Percentiles rank a stretch among this genome's conserved stretches.
These are phyloP conservation scores for Aspergillus tubingensis DNA, from an alignment of 2,329 filamentous ascomycete genomes.

Conservation along the genomic window DNA sequence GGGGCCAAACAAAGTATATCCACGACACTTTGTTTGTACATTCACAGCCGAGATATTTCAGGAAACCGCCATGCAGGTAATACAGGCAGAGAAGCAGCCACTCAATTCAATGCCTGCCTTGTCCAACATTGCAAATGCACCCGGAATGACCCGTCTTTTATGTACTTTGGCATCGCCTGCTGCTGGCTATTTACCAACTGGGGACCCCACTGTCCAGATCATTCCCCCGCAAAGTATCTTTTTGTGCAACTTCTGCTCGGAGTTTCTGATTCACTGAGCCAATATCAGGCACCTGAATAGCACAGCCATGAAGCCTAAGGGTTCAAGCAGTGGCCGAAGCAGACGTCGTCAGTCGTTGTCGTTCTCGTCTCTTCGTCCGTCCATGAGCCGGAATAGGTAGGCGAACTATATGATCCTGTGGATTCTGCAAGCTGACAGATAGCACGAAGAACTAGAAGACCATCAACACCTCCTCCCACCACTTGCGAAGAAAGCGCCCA, in stretches of 20 bases:
- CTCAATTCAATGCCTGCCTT: conserved; percentile 14
- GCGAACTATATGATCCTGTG: not conserved
- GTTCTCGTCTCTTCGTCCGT: conserved; percentile 24
- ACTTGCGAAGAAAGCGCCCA: conserved; percentile 35
- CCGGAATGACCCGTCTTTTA: not conserved
- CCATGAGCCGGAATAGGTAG: conserved; percentile 25
- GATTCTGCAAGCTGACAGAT: not conserved
- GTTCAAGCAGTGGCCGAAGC: not conserved
- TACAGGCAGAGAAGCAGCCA: conserved; percentile 15
- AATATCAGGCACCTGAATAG: not conserved
- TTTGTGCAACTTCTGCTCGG: not conserved
- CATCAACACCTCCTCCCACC: conserved; percentile 19
- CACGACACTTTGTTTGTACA: not conserved
- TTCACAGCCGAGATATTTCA: not conserved
- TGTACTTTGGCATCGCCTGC: not conserved
- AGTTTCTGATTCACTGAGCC: not conserved
- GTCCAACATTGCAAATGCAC: conserved; percentile 21
- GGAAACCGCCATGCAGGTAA: conserved; percentile 3
- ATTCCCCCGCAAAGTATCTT: not conserved
- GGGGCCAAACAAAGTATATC: too few species aligned
- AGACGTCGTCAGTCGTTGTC: conserved; percentile 21
- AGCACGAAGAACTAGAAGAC: conserved; percentile 12
- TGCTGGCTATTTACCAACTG: conserved; percentile 1
- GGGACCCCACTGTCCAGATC: not conserved
- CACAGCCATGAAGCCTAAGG: conserved; percentile 8